Percentiles rank a stretch among this genome's conserved stretches.
phyloP scores from a whole-genome alignment of 2,329 filamentous ascomycete species.

The Talaromyces sp. region DNA sequence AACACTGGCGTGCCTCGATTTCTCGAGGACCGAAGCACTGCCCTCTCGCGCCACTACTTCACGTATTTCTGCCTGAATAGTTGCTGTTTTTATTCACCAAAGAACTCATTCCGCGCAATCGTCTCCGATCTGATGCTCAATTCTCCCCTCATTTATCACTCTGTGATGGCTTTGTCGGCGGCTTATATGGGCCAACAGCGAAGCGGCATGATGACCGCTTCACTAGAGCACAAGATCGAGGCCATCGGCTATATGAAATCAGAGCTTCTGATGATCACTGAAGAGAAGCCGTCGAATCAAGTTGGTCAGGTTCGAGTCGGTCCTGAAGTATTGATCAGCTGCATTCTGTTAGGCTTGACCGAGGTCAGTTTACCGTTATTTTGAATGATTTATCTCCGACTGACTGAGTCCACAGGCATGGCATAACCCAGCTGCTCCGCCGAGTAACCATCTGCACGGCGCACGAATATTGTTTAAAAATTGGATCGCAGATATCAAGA shows the following conservation, averaged over 20 bases:
- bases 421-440: not conserved
- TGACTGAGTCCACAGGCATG: not conserved
- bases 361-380: not conserved
- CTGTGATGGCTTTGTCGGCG: not conserved
- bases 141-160: not conserved
- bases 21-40: not conserved
- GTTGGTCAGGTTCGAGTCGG: not conserved
- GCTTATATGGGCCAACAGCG: not conserved
- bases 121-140: not conserved
- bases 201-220: not conserved
- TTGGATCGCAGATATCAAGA: not conserved
- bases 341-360: not conserved
- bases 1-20: not conserved
- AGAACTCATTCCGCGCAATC: not conserved
- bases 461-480: conserved; percentile 2
- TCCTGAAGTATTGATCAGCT: not conserved
- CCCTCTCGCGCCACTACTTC: not conserved
- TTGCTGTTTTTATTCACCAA: not conserved
- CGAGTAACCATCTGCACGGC: conserved; percentile 1
- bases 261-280: not conserved
- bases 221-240: not conserved
- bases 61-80: not conserved
- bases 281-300: not conserved
- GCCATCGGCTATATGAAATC: not conserved
- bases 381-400: not conserved